Conservation (phyloP, 1,284 basidiomycete species). For the Jaminaea rosea region DNA sequence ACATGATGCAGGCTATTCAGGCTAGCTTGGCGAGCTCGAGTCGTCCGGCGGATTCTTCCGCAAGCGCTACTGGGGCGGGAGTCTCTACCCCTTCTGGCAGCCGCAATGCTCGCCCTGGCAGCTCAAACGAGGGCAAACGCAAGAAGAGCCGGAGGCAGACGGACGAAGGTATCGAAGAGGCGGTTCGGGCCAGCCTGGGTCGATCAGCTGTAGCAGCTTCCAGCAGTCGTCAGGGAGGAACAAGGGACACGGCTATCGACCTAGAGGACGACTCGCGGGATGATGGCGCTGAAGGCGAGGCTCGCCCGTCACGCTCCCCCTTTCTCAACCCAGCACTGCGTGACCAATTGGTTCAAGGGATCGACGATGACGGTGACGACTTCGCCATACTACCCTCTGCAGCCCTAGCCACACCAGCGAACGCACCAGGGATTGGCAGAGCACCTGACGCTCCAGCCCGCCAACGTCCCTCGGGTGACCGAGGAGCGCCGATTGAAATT, state of each 20-base stretch:
- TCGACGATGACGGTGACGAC: not conserved
- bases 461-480: not conserved
- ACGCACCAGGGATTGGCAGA: not conserved
- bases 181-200: no score
- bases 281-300: not conserved
- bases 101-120: not conserved
- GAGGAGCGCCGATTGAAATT: slow-evolving; percentile 1
- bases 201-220: not conserved
- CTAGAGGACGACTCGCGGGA: not conserved
- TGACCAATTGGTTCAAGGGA: not conserved
- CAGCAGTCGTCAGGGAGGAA: not conserved
- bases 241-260: not conserved
- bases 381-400: no score
- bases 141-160: no score
- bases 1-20: slow-evolving; percentile 34
- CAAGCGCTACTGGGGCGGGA: not conserved
- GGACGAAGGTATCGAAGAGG: no score
- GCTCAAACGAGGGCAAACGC: no score
- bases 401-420: not conserved
- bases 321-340: not conserved
- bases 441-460: no score
- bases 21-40: slow-evolving; percentile 21
- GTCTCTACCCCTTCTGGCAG: not conserved
- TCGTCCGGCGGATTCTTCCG: no score
- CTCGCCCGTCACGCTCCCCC: not conserved